Conservation (phyloP, 2,329 filamentous ascomycete species). For the Epichloe aotearoae region DNA sequence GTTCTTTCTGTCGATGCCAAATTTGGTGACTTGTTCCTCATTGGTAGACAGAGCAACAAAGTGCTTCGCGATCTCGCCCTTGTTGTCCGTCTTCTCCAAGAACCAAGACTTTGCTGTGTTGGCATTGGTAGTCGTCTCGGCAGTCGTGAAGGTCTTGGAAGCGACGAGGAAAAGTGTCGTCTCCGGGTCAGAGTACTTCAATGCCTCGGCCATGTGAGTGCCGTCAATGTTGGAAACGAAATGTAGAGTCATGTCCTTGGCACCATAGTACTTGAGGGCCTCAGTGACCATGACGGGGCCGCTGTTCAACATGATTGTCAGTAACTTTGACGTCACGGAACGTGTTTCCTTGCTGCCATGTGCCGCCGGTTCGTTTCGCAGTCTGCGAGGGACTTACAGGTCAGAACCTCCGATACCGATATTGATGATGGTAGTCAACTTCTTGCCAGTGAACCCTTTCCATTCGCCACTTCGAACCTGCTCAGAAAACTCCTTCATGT, state of each 20-base stretch:
- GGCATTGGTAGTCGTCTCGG: constrained; percentile 93
- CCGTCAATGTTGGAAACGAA: constrained; percentile 99
- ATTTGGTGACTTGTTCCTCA: constrained; percentile 89
- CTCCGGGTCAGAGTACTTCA: constrained; percentile 80
- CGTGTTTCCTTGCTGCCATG: background rate
- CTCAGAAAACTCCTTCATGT: constrained; percentile 98
- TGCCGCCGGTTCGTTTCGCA: background rate
- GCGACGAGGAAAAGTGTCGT: constrained; percentile 98
- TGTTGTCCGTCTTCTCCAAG: constrained; percentile 61
- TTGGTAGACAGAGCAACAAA: constrained; percentile 98
- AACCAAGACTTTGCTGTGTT: constrained; percentile 98
- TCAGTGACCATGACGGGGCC: constrained; percentile 99
- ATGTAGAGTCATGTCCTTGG: constrained; percentile 76
- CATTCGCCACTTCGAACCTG: constrained; percentile 88
- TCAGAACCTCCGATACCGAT: constrained; percentile 97
- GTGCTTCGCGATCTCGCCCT: constrained; percentile 92
- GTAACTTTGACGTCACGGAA: background rate
- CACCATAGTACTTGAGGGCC: constrained; percentile 87
- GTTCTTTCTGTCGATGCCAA: constrained; percentile 96
- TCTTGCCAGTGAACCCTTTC: constrained; percentile 97
- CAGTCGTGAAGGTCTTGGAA: constrained; percentile 98
- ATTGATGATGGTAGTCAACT: constrained; percentile 92
- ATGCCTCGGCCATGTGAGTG: constrained; percentile 90
- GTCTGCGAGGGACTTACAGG: constrained; percentile 53
- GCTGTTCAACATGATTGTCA: constrained; percentile 28